Evolutionary conservation across 1,284 basidiomycete species (phyloP).

Genomic region (Leucoagaricus sp.): DNA sequence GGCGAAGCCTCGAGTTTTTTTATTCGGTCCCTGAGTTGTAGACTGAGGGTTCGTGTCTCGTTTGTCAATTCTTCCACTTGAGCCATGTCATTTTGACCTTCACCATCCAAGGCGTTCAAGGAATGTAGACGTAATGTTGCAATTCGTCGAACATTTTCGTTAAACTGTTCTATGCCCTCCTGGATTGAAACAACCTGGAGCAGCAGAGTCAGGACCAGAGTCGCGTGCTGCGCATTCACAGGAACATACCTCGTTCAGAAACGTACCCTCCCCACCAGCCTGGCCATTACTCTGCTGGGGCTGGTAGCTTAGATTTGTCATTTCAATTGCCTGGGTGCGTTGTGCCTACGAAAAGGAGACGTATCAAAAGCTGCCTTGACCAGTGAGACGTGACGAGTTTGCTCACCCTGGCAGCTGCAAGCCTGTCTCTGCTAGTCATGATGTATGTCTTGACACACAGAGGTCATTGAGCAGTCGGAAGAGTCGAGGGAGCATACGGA

Average conservation of each 20-base stretch:
- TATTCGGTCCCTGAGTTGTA: constrained; percentile 66
- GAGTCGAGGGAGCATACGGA: background rate
- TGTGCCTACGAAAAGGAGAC: constrained; percentile 22
- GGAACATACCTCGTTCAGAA: constrained; percentile 32
- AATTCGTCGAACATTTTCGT: constrained; percentile 58
- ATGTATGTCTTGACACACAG: background rate
- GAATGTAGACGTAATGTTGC: constrained; percentile 59
- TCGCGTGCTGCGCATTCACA: background rate
- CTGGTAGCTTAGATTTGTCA: constrained; percentile 25
- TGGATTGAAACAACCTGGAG: constrained; percentile 56
- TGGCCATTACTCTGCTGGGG: constrained; percentile 17
- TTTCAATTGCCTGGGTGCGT: constrained; percentile 27
- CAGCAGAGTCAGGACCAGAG: constrained; percentile 5
- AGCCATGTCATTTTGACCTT: constrained; percentile 44
- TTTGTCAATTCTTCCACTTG: constrained; percentile 58
- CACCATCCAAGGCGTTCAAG: constrained; percentile 58
- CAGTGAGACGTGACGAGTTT: background rate
- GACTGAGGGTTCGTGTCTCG: constrained; percentile 65
- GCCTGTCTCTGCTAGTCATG: constrained; percentile 30
- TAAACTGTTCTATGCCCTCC: constrained; percentile 55
- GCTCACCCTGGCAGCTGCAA: constrained; percentile 35
- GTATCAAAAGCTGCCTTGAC: background rate
- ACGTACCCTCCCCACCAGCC: constrained; percentile 23
- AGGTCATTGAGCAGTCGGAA: background rate
- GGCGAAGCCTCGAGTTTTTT: constrained; percentile 51